Evolutionary conservation across 495 filamentous ascomycete genomes (phyloP).

Genomic region (Aeminium ludgeri): DNA sequence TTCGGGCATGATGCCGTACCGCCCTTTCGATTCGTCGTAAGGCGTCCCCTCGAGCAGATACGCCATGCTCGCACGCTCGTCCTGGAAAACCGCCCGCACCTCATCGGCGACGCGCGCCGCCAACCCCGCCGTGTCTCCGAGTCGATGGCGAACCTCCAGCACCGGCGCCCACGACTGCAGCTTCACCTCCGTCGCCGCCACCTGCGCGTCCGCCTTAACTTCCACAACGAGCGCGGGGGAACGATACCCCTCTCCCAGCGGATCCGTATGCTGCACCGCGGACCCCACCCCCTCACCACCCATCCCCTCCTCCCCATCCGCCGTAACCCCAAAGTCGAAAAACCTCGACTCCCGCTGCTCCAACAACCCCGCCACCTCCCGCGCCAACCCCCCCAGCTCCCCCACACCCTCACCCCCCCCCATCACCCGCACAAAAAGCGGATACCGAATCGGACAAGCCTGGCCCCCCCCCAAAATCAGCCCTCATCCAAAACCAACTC

Average conservation of each 20-base stretch:
- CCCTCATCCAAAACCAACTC: no score
- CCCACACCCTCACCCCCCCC: constrained; percentile 40
- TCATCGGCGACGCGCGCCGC: constrained; percentile 67
- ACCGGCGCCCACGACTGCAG: constrained; percentile 51
- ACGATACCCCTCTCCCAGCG: constrained; percentile 12
- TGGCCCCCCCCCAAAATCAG: no score
- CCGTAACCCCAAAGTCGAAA: constrained; percentile 35
- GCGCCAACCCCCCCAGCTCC: constrained; percentile 24
- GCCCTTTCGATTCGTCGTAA: constrained; percentile 5
- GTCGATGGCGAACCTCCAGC: constrained; percentile 68
- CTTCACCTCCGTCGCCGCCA: constrained; percentile 36
- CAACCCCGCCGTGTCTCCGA: constrained; percentile 51
- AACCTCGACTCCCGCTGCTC: constrained; percentile 63
- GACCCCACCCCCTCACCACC: constrained; percentile 4
- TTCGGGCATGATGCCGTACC: constrained; percentile 27
- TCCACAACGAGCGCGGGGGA: constrained; percentile 47
- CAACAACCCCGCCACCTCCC: constrained; percentile 61
- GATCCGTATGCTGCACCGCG: constrained; percentile 1
- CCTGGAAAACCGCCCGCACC: constrained; percentile 61
- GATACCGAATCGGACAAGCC: constrained; percentile 79
- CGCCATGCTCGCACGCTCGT: constrained; percentile 79
- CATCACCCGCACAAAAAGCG: constrained; percentile 58
- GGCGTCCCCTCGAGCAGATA: constrained; percentile 49
- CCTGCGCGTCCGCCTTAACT: constrained; percentile 43
- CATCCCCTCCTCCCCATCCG: constrained; percentile 2